Evolutionary conservation across 768 basidiomycete genomes (phyloP), one percentile per base, ranked within the genome.

Genomic region (Rhodotorula graminis): DNA sequence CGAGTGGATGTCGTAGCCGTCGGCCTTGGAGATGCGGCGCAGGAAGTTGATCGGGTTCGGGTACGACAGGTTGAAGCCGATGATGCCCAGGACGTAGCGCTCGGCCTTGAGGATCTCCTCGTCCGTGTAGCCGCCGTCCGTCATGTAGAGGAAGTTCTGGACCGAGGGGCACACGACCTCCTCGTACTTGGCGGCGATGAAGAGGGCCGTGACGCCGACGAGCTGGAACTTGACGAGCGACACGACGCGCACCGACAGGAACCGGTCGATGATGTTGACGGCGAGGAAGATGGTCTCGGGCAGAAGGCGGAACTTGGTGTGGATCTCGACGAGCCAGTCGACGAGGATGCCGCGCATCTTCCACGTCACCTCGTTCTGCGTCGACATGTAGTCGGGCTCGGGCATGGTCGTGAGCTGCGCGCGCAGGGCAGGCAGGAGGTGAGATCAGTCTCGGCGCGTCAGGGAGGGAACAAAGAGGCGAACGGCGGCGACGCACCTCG

Each of bases 281-380:
- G 88, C 88, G 69, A 95, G 86, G 83, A 94, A 95, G 67, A 96
- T 87, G 1, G 94, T 94, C 81, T 97, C 93, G 25, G 91, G 90
- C 18, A 91, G 84, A 44, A 96, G 85, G 67, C 87, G 87, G 84
- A 93, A 94, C 75, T 89, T 89, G 62, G 85, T 85, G 80, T 96
- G 94, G 25, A 94, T 89, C 81, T 93, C 91, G 74, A 96, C 87
- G 70, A 97, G 84, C 93, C 93, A 96, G 84, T 95, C 93, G 74
- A 90, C 87, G 27, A 97, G 87, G 62, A 93, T 87, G 15, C 88
- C 89, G 19, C 93, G 89, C 87, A 93, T 92, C 62, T 87, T 87
- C 92, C 92, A 95, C 23, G 87, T 88, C 42, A 96, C 85, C 65
- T 92, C 89, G 69, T 86, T 86, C 81, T 97, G 93, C 71, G 81